Evolutionary conservation across 345 rosid species (phyloP), one percentile per base, ranked within the genome.

Genomic region (Salix viminalis): DNA sequence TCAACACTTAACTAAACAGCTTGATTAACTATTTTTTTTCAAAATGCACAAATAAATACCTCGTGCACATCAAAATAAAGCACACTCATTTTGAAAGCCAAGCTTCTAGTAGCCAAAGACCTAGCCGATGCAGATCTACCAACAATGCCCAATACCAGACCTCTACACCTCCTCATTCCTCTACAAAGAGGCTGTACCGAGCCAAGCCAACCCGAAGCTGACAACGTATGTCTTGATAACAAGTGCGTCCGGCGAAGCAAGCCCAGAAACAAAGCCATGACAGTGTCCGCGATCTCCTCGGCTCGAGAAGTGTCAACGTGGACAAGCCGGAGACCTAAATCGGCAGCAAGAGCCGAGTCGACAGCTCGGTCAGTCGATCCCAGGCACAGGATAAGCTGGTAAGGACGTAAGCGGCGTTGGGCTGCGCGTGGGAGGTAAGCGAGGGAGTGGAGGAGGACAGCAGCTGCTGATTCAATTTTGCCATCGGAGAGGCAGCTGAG

Each of bases 341-440:
- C 99, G 60, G 91, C 78, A 10, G 98, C 99, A 54, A 96, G 91
- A 75, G 94, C 88, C 36, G 97, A 92, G 86, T 96, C 99, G 42
- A 92, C 95, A 14, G 90, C 84, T 37, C 97, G 97, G 88, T 96
- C 98, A 67, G 97, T 78, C 18, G 99, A 93, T 68, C 99, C 99
- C 71, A 96, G 94, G 81, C 98, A 96, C 15, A 96, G 90, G 75
- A 94, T 83, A 79, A 96, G 97, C 88, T 96, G 99, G 86, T 88
- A 86, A 69, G 98, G 96, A 24, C 95, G 97, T 87, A 96, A 96
- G 18, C 97, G 93, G 69, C 98, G 97, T 77, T 96, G 98, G 67
- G 97, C 99, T 24, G 99, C 99, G 7, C 98, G 97, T n/a, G 99
- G 99, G 70, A 96, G 94, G 89, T 86, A 94, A 21, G 97, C 91